Evolutionary conservation across 441 rosid genomes (phyloP).

Genomic region (Daphne laureola): DNA sequence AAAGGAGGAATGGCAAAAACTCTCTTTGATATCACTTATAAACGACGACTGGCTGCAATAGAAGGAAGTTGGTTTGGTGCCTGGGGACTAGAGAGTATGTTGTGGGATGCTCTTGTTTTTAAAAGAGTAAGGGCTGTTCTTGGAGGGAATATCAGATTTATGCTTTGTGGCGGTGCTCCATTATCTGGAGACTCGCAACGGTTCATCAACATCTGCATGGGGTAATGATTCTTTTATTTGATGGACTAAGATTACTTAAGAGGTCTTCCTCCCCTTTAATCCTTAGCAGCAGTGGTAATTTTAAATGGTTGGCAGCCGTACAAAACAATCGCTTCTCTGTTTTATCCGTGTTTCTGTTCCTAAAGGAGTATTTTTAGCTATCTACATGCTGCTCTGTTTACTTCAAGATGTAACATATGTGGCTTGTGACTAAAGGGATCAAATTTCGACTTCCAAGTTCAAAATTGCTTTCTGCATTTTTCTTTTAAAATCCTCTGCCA

Average conservation of each 20-base stretch:
- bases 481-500: no score
- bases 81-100: constrained; percentile 67
- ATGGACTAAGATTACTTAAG: neutral
- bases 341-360: no score
- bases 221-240: constrained; percentile 40
- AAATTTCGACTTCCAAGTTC: no score
- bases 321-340: no score
- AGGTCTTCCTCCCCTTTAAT: no score
- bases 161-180: constrained; percentile 96
- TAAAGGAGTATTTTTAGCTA: no score
- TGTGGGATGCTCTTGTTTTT: constrained; percentile 74
- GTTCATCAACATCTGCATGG: constrained; percentile 89
- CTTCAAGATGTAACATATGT: no score
- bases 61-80: constrained; percentile 99
- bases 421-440: no score
- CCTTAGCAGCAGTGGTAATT: no score
- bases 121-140: constrained; percentile 57
- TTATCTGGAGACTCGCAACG: constrained; percentile 78
- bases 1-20: constrained; percentile 66
- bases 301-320: no score
- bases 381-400: no score
- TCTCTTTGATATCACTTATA: constrained; percentile 63
- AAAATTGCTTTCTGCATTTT: no score
- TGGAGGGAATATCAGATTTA: constrained; percentile 69
- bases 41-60: constrained; percentile 62